phyloP scores from a whole-genome alignment of 352 stramenopile genomes.

The Halophytophthora batemanensis region DNA sequence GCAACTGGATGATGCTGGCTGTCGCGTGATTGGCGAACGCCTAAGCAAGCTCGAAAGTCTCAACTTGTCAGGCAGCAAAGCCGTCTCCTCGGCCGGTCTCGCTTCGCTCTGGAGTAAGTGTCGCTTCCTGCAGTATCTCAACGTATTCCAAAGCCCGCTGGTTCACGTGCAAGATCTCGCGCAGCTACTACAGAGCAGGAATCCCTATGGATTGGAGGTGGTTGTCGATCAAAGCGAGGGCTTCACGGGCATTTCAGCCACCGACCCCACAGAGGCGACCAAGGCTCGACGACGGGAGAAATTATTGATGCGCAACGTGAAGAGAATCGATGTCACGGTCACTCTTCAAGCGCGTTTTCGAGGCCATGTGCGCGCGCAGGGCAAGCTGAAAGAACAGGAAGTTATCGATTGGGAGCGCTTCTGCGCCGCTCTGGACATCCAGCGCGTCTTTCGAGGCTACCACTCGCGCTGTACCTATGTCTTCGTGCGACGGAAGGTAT shows the following conservation, averaged over 20 bases:
- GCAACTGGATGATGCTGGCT: conserved; percentile 36
- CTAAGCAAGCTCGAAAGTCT: conserved; percentile 40
- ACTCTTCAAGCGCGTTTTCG: conserved; percentile 49
- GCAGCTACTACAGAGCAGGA: conserved; percentile 28
- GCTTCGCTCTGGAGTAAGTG: conserved; percentile 33
- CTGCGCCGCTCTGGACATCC: conserved; percentile 57
- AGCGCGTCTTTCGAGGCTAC: conserved; percentile 49
- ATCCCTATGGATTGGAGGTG: conserved; percentile 46
- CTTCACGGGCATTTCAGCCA: conserved; percentile 46
- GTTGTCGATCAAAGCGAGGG: conserved; percentile 37
- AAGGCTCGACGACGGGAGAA: conserved; percentile 40
- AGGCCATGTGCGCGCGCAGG: conserved; percentile 20
- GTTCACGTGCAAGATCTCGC: conserved; percentile 27
- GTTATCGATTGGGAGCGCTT: conserved; percentile 40
- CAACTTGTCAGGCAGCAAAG: conserved; percentile 32
- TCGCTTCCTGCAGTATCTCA: conserved; percentile 42
- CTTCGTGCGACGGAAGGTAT: conserved; percentile 31
- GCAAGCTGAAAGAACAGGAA: conserved; percentile 20
- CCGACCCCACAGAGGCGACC: conserved; percentile 29
- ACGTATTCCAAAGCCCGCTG: conserved; percentile 36
- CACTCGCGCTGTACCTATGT: conserved; percentile 35
- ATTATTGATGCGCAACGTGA: conserved; percentile 7
- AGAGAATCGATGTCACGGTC: conserved; percentile 24
- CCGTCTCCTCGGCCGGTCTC: conserved; percentile 26
- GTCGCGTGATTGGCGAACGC: conserved; percentile 19